Evolutionary conservation across 164 flowering plant genomes (phyloP), one percentile per base, ranked within the genome.

Genomic region (Malania oleifera): DNA sequence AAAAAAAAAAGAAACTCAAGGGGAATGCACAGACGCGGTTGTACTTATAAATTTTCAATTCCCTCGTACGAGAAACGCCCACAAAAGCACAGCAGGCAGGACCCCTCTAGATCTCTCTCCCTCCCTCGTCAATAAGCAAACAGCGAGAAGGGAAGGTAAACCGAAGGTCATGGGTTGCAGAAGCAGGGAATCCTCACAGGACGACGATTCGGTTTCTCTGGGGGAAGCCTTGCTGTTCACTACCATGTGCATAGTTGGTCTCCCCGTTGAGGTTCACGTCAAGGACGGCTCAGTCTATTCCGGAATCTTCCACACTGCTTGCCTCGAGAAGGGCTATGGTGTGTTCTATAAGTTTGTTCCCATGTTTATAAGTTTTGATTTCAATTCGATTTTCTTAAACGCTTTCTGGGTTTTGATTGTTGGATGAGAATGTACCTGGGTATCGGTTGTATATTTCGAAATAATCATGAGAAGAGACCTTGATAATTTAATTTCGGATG

Each of bases 241-340:
- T 29, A 89, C 89, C 40, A 77, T 89, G 82, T 76, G 84, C 71
- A 75, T 89, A 56, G 57, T 89, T 64, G 95, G 91, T 14, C 70
- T 78, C 28, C 86, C 84, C 0, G 96, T 89, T 13, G 86, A 89
- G 29, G 93, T 86, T 45, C 85, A 84, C 62, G 71, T 80, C 65
- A 86, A 69, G 57, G 89, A 89, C 31, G 96, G 95, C 25, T 83
- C 95, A 12, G 65, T 80, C 53, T 86, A 75, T 65, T 76, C 87
- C 35, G 95, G 96, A 62, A 77, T 82, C 58, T 83, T 89, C 61
- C 75, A 84, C 75, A 86, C 96, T 43, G 86, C 89, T 12, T 76
- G 67, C 51, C 61, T 73, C 18, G 80, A 82, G 17, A 56, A 64
- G n/a, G 83, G 73, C 1, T 81, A 77, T 44, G 90, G 96, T 88